Base-by-base conservation (phyloP, 768 basidiomycete genomes). In the Amanita muscaria region DNA sequence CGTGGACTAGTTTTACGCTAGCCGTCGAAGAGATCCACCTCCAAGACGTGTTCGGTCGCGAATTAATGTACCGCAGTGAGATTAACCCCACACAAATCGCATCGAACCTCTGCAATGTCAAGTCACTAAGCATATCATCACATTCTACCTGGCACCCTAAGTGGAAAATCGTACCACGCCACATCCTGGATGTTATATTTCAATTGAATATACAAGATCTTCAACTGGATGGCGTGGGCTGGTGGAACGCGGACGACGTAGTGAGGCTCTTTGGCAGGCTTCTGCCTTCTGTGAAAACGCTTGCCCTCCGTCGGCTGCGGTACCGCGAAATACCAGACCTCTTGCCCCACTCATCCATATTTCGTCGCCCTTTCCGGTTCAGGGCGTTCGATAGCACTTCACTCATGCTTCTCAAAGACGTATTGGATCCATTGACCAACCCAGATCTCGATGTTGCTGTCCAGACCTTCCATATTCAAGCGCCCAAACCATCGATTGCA, bases 1-100 rank as follows among this genome's bases (percentile, higher is more conserved):
- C 37, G n/a, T 39, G 37, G 37, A 39, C 37, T 7, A 39, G 37
- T n/a, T 39, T 39, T 23, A 39, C 37, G 3, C 15, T 23, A 7
- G 37, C 37, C 4, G 37, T 39, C 19, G n/a, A 7, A 39, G 37
- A 39, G 37, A 21, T 39, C 37, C 37, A 39, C 37, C 37, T 39
- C 3, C 37, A 39, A 22, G 37, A 39, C n/a, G 10, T 39, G 21
- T 39, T 39, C n/a, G 19, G 23, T 11, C 37, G 6, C 21, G 14
- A 23, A 2, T 39, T 23, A 18, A 6, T 18, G 19, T 39, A 39
- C 37, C 37, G 37, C 14, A 22, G 21, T 39, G 23, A 22, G 22
- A 3, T 18, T 18, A 22, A 39, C 3, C 37, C 37, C 23, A 5
- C n/a, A 22, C 37, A 4, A 11, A 11, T 39, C 21, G 37, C 22